Evolutionary conservation across 345 rosid species (phyloP).

Genomic region (Syzygium oleosum): DNA sequence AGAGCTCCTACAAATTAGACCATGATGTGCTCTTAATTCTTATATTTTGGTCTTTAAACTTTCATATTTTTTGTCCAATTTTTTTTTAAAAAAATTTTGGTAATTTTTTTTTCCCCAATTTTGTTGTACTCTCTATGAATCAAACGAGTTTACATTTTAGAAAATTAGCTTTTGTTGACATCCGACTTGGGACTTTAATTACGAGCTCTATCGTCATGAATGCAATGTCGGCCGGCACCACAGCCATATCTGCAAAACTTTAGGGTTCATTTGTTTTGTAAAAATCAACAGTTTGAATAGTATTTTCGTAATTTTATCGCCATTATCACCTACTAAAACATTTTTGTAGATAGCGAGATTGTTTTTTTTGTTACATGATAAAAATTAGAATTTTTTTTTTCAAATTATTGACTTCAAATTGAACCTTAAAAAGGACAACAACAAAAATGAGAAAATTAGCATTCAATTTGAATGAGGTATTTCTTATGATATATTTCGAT

Average conservation of each 20-base stretch:
- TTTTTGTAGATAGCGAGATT: neutral
- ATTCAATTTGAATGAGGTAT: neutral
- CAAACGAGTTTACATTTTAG: neutral
- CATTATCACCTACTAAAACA: rapidly evolving
- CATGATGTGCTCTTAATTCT: too few species aligned
- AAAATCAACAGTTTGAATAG: neutral
- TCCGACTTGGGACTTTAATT: neutral
- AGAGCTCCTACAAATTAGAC: neutral
- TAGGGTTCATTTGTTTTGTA: neutral
- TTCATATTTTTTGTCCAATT: neutral
- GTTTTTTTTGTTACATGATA: neutral
- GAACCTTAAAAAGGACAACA: neutral
- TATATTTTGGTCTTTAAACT: neutral
- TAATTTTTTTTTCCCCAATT: neutral
- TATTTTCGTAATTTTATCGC: neutral
- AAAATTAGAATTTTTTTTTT: too few species aligned
- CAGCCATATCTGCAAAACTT: neutral
- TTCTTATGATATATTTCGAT: neutral
- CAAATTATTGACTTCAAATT: neutral
- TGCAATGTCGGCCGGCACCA: rapidly evolving
- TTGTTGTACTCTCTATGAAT: neutral
- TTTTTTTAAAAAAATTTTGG: neutral
- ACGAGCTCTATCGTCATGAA: neutral
- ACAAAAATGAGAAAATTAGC: neutral
- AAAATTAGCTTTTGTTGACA: neutral